phyloP scores from a whole-genome alignment of 2,329 filamentous ascomycete species.

The Penicillium psychrosexuale region DNA sequence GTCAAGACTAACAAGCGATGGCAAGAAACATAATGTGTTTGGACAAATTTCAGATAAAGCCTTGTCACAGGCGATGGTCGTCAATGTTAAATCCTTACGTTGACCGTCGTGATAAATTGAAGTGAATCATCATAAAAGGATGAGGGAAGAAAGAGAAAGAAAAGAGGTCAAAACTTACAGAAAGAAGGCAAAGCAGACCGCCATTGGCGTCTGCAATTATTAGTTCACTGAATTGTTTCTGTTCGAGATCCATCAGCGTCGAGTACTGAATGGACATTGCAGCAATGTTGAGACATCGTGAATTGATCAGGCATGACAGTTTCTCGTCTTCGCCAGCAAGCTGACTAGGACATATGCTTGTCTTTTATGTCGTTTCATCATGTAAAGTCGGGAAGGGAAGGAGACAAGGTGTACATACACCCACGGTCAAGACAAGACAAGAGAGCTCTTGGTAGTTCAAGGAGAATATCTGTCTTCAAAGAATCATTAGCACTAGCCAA shows the following conservation, averaged over 20 bases:
- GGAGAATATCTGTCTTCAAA: background rate
- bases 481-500: constrained; percentile 3
- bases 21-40: constrained; percentile 4
- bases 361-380: constrained; percentile 86
- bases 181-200: background rate
- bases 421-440: constrained; percentile 8
- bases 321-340: constrained; percentile 51
- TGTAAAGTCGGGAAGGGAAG: constrained; percentile 37
- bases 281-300: constrained; percentile 21
- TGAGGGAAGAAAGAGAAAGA: constrained; percentile 13
- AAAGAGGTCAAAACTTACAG: constrained; percentile 3
- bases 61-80: constrained; percentile 76
- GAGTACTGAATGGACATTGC: constrained; percentile 17
- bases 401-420: constrained; percentile 31
- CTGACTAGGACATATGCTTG: constrained; percentile 96
- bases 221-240: constrained; percentile 15
- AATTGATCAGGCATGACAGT: constrained; percentile 49
- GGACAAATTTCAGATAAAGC: constrained; percentile 44
- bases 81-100: constrained; percentile 73
- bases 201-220: constrained; percentile 4
- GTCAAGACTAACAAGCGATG: constrained; percentile 14
- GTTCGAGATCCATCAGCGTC: constrained; percentile 29
- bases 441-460: background rate
- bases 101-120: constrained; percentile 79
- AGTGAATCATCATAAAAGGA: constrained; percentile 64